Evolutionary conservation across 257 asterid genomes (phyloP).

Genomic region (Craterostigma plantagineum): DNA sequence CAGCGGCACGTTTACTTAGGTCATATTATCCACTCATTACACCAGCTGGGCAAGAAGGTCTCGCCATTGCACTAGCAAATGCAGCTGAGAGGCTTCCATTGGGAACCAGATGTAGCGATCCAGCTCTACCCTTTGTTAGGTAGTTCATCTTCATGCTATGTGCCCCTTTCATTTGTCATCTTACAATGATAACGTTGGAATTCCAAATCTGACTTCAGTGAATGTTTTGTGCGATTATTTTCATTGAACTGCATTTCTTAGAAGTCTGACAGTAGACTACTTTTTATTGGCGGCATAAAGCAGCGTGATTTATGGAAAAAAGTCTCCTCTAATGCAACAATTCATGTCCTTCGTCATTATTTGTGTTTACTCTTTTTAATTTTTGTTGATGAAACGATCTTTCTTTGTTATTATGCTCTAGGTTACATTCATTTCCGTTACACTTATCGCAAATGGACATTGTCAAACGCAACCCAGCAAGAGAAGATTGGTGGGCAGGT

Average conservation of each 20-base stretch:
- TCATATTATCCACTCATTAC: slow-evolving; percentile 94
- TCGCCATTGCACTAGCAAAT: slow-evolving; percentile 72
- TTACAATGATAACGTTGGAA: too few relatives aligned
- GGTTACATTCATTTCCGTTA: slow-evolving; percentile 91
- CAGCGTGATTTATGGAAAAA: too few relatives aligned
- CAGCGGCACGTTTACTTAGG: slow-evolving; percentile 93
- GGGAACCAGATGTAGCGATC: slow-evolving; percentile 92
- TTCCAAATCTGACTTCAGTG: too few relatives aligned
- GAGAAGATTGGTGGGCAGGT: slow-evolving; percentile 99
- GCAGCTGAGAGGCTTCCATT: slow-evolving; percentile 88
- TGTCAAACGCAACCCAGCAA: slow-evolving; percentile 55
- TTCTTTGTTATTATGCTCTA: slow-evolving; percentile 12
- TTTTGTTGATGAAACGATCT: background rate
- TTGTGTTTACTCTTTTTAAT: background rate
- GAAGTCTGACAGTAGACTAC: too few relatives aligned
- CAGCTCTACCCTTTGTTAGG: slow-evolving; percentile 95
- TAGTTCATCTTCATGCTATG: slow-evolving; percentile 9
- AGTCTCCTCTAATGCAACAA: too few relatives aligned
- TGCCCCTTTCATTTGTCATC: too few relatives aligned
- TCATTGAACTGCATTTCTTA: background rate
- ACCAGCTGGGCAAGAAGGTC: slow-evolving; percentile 96
- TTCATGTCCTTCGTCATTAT: background rate
- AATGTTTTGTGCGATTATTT: background rate
- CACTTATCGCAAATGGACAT: slow-evolving; percentile 86
- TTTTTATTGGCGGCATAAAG: too few relatives aligned